Evolutionary conservation across 352 stramenopile genomes (phyloP).

Genomic region (Nothophytophthora sp.): DNA sequence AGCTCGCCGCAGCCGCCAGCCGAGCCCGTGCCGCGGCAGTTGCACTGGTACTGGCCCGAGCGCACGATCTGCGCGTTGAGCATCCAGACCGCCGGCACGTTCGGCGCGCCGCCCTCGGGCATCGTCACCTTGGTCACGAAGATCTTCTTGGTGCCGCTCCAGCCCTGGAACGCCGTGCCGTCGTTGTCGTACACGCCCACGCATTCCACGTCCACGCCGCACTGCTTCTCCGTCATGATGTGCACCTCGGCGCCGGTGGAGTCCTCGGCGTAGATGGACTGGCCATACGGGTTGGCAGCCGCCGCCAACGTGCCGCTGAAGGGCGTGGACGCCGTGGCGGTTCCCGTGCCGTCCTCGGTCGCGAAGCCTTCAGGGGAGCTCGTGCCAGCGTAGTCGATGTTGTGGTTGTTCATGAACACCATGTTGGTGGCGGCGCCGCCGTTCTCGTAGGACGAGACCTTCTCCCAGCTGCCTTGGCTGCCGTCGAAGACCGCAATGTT

Average conservation of each 20-base stretch:
- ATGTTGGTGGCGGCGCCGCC: slow-evolving; percentile 56
- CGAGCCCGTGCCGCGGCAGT: slow-evolving; percentile 71
- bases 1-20: slow-evolving; percentile 74
- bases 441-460: slow-evolving; percentile 71
- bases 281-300: slow-evolving; percentile 41
- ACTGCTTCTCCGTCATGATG: slow-evolving; percentile 70
- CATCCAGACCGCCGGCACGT: slow-evolving; percentile 78
- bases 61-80: slow-evolving; percentile 72
- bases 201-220: slow-evolving; percentile 50
- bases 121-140: slow-evolving; percentile 75
- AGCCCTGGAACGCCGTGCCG: slow-evolving; percentile 63
- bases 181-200: slow-evolving; percentile 72
- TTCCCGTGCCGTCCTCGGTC: slow-evolving; percentile 46
- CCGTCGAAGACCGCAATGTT: slow-evolving; percentile 77
- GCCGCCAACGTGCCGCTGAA: slow-evolving; percentile 59
- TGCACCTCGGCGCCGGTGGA: slow-evolving; percentile 74
- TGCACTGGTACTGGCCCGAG: slow-evolving; percentile 80
- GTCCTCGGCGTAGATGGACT: slow-evolving; percentile 53
- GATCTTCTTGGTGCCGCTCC: slow-evolving; percentile 78
- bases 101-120: slow-evolving; percentile 34
- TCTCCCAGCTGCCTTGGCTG: slow-evolving; percentile 42
- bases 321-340: slow-evolving; percentile 30
- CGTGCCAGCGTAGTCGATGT: slow-evolving; percentile 67
- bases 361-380: slow-evolving; percentile 65
- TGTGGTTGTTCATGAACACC: slow-evolving; percentile 86